Base-by-base conservation (phyloP, 345 rosid species). In the Rhodamnia rubescens region DNA sequence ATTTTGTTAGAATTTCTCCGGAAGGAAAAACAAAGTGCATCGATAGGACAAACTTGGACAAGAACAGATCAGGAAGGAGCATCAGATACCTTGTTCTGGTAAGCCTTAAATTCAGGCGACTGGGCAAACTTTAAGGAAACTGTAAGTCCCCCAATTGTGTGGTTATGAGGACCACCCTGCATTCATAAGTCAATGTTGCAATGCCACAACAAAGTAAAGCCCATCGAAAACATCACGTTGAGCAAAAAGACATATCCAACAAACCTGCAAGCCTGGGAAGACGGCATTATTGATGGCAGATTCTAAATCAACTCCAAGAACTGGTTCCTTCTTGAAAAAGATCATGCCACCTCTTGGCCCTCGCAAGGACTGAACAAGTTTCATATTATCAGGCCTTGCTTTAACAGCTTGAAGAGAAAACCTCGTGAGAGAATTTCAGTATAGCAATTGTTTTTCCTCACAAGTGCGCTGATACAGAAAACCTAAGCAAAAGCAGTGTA, bases 271-370 rank as follows among this genome's bases (percentile, higher is more conserved):
- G 85, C 99, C 98, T 18, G 98, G 98, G 86, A 97, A 97, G 86
- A 97, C 98, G 42, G 96, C 98, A 93, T 97, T 97, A 90, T 97
- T 97, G 81, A 97, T 88, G 83, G 98, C 96, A 86, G 96, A 86
- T 90, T 94, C 96, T 83, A 95, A 88, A 51, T 95, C 96, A 89
- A 94, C 95, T 40, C 99, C 99, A 82, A 91, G 94, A 86, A 95
- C 89, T 78, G 93, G 92, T 75, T 95, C 96, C 89, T 90, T 95
- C 87, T 42, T 93, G 90, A 97, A 97, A 89, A 97, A 97, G 88
- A 97, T 97, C 98, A 97, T 97, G 88, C 99, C 99, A 88, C 98
- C 99, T 91, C 98, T 93, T 61, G 98, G 99, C 89, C 98, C 99
- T 88, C 99, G 92, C 92, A 97, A 88, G 86, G 99, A 97, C 99